A percentile compares a stretch with the other conserved stretches of the same genome.
These are phyloP conservation scores for Cymbomonas tetramitiformis DNA, from an alignment of 139 green algal species.

Conservation along the genomic window DNA sequence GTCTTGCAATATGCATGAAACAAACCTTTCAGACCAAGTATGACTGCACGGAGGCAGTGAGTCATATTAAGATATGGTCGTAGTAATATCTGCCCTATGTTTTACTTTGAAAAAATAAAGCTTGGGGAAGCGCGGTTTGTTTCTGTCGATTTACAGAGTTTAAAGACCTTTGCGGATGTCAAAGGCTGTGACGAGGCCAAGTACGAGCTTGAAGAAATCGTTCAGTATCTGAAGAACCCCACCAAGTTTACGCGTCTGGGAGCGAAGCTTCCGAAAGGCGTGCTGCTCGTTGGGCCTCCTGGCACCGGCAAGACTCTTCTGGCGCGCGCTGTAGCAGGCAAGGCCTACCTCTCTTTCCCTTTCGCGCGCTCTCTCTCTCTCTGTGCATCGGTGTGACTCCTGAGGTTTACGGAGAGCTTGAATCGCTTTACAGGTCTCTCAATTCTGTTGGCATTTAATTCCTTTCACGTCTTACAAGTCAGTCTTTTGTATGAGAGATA, in stretches of 20 bases:
- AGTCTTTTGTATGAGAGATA: too few relatives aligned
- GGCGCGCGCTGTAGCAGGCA: constrained; percentile 53
- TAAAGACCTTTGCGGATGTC: constrained; percentile 33
- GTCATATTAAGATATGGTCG: not conserved
- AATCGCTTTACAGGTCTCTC: not conserved
- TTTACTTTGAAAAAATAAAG: not conserved
- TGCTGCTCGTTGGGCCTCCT: constrained; percentile 45
- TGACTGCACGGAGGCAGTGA: not conserved
- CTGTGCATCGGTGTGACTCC: not conserved
- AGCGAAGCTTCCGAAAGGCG: constrained; percentile 78
- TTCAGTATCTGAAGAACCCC: constrained; percentile 89
- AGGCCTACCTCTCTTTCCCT: too few relatives aligned
- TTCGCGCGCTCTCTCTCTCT: too few relatives aligned
- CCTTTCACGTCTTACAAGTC: too few relatives aligned
- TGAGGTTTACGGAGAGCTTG: not conserved
- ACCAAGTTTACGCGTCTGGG: constrained; percentile 82
- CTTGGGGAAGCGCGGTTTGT: not conserved
- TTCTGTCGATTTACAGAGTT: too few relatives aligned
- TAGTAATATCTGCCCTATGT: not conserved
- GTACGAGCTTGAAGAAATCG: constrained; percentile 87
- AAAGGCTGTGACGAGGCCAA: constrained; percentile 75
- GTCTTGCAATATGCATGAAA: too few relatives aligned
- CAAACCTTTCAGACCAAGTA: not conserved
- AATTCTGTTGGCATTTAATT: not conserved
- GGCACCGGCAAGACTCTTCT: constrained; percentile 79